phyloP scores from a whole-genome alignment of 2,329 filamentous ascomycete species.

The Phaeosphaeria sp. region DNA sequence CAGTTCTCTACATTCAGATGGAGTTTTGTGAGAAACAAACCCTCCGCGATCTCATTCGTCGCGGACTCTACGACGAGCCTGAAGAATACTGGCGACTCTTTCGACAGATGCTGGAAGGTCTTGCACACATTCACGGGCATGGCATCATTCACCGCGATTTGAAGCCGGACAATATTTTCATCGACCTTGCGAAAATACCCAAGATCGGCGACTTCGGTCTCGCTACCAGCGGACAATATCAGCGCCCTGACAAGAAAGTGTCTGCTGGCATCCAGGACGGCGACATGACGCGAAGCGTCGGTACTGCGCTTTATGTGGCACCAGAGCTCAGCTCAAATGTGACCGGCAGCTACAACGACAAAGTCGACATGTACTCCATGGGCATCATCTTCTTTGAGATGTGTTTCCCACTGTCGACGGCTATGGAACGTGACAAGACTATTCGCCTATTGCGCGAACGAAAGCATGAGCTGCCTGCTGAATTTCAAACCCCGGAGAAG shows the following conservation, averaged over 20 bases:
- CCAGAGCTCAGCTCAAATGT: slow-evolving; percentile 84
- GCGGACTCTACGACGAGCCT: slow-evolving; percentile 74
- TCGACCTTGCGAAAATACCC: slow-evolving; percentile 86
- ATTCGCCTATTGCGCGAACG: slow-evolving; percentile 73
- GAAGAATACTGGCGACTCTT: slow-evolving; percentile 90
- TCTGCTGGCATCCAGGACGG: slow-evolving; percentile 44
- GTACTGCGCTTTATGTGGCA: slow-evolving; percentile 89
- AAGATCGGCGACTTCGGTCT: slow-evolving; percentile 97
- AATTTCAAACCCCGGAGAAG: slow-evolving; percentile 75
- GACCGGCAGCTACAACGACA: slow-evolving; percentile 82
- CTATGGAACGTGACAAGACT: slow-evolving; percentile 69
- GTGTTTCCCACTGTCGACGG: slow-evolving; percentile 71
- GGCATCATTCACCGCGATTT: slow-evolving; percentile 95
- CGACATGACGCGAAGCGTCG: slow-evolving; percentile 74
- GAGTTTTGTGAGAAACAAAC: slow-evolving; percentile 97
- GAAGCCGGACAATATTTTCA: slow-evolving; percentile 97
- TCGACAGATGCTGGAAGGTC: slow-evolving; percentile 86
- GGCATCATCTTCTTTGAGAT: slow-evolving; percentile 99
- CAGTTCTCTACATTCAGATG: slow-evolving; percentile 96
- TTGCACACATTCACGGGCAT: slow-evolving; percentile 86
- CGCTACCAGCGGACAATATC: slow-evolving; percentile 85
- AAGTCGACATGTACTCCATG: slow-evolving; percentile 98
- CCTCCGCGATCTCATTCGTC: slow-evolving; percentile 83
- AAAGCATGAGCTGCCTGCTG: slow-evolving; percentile 71
- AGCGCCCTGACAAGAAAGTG: slow-evolving; percentile 61